These are phyloP conservation scores for Pestalotiopsis sp. DNA, from an alignment of 2,329 filamentous ascomycete genomes.

Conservation along the genomic window DNA sequence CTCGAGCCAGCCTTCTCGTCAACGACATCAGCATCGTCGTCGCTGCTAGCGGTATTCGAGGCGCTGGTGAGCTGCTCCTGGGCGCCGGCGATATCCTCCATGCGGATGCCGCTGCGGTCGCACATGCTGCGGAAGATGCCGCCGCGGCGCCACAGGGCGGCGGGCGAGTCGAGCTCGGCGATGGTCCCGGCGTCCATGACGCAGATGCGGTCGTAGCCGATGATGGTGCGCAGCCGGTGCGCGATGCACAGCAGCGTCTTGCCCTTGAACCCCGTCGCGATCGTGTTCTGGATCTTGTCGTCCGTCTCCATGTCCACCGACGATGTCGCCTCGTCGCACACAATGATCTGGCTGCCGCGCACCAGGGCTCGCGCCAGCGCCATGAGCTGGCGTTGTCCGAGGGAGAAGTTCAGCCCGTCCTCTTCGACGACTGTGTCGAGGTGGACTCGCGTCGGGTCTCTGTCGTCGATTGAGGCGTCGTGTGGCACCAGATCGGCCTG, in stretches of 20 bases:
- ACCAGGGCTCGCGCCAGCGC: conserved; percentile 90
- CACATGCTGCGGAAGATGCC: conserved; percentile 92
- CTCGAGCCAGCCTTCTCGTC: neutral
- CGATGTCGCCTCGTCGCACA: conserved; percentile 95
- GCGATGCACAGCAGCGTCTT: conserved; percentile 92
- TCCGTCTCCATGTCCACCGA: conserved; percentile 96
- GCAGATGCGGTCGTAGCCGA: conserved; percentile 92
- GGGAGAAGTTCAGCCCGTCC: conserved; percentile 93
- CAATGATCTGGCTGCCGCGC: conserved; percentile 84
- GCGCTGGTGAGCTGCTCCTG: conserved; percentile 33
- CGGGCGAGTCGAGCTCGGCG: conserved; percentile 80
- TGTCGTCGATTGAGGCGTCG: conserved; percentile 25
- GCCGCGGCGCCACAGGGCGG: conserved; percentile 68
- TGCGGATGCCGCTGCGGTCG: conserved; percentile 76
- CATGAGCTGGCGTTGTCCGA: conserved; percentile 95
- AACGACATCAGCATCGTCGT: neutral
- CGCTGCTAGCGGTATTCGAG: conserved; percentile 10
- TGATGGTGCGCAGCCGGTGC: conserved; percentile 87
- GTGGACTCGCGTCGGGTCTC: conserved; percentile 64
- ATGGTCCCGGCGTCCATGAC: conserved; percentile 93
- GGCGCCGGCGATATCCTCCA: conserved; percentile 55
- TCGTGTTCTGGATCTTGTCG: conserved; percentile 90
- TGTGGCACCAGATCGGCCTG: conserved; percentile 71
- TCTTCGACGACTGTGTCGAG: conserved; percentile 88
- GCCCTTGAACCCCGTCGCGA: conserved; percentile 80